Conservation (phyloP, 2,329 filamentous ascomycete species). For the Cladorrhinum sp. region DNA sequence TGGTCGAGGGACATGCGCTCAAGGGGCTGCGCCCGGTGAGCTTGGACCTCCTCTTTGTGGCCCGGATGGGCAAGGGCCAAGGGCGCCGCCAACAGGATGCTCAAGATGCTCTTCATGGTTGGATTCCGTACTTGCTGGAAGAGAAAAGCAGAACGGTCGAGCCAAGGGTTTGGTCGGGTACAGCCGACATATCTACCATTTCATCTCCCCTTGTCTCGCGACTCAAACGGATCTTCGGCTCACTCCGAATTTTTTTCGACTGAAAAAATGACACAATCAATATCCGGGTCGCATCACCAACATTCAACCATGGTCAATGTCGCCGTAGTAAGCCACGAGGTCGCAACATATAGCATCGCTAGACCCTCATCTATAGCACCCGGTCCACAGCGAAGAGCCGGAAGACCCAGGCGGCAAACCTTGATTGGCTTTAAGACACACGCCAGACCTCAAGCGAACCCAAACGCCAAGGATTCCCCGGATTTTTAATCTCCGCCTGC, state of each 20-base stretch:
- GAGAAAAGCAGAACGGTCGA: background rate
- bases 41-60: constrained; percentile 27
- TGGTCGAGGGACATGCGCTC: constrained; percentile 31
- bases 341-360: background rate
- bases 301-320: constrained; percentile 18
- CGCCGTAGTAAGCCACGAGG: constrained; percentile 1
- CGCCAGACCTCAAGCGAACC: background rate
- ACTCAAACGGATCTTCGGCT: constrained; percentile 6
- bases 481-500: constrained; percentile 26
- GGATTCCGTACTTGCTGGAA: background rate
- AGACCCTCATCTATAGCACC: constrained; percentile 9
- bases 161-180: constrained; percentile 11
- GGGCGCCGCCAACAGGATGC: constrained; percentile 27
- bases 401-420: background rate
- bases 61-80: constrained; percentile 29
- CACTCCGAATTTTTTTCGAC: background rate
- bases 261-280: constrained; percentile 16
- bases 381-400: constrained; percentile 2
- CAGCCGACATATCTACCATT: constrained; percentile 10
- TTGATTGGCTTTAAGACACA: background rate
- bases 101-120: constrained; percentile 26
- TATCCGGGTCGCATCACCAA: constrained; percentile 21
- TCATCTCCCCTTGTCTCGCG: background rate
- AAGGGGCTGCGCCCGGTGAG: constrained; percentile 26
- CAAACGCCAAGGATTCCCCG: constrained; percentile 22